Evolutionary conservation across 2,329 filamentous ascomycete species (phyloP).

Genomic region (Ramularia endophylla): DNA sequence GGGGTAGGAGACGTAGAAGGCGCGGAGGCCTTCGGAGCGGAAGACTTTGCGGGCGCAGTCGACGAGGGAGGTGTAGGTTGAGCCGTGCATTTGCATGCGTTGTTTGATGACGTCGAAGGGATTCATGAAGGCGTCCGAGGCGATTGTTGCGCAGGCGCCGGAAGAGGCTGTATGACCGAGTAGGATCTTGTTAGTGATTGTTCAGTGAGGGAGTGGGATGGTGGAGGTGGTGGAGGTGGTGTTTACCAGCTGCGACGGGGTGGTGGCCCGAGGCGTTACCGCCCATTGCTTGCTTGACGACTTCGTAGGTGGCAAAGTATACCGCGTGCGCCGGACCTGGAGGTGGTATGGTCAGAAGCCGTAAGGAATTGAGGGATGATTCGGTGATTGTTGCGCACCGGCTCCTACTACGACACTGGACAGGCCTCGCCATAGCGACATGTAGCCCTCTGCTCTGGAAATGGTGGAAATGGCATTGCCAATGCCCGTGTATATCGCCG

Average conservation of each 20-base stretch:
- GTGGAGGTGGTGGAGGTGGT: too few relatives aligned
- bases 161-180: conserved; percentile 72
- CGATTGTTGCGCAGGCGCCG: conserved; percentile 91
- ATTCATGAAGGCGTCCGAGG: conserved; percentile 98
- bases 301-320: conserved; percentile 97
- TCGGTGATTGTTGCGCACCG: conserved; percentile 48
- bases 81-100: conserved; percentile 97
- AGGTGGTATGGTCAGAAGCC: conserved; percentile 6
- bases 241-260: conserved; percentile 79
- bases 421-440: conserved; percentile 92
- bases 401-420: conserved; percentile 95
- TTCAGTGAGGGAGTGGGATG: not conserved
- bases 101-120: conserved; percentile 99
- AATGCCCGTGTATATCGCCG: conserved; percentile 80
- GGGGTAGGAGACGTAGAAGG: conserved; percentile 98
- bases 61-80: conserved; percentile 77
- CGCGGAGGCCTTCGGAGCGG: conserved; percentile 75
- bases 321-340: conserved; percentile 92
- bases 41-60: conserved; percentile 89
- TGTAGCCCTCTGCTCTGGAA: conserved; percentile 78
- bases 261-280: conserved; percentile 89
- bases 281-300: conserved; percentile 92
- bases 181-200: not conserved
- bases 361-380: not conserved
- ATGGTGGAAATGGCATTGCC: conserved; percentile 91